phyloP scores from a whole-genome alignment of 2,329 filamentous ascomycete genomes.

The Aspergillus bombycis region DNA sequence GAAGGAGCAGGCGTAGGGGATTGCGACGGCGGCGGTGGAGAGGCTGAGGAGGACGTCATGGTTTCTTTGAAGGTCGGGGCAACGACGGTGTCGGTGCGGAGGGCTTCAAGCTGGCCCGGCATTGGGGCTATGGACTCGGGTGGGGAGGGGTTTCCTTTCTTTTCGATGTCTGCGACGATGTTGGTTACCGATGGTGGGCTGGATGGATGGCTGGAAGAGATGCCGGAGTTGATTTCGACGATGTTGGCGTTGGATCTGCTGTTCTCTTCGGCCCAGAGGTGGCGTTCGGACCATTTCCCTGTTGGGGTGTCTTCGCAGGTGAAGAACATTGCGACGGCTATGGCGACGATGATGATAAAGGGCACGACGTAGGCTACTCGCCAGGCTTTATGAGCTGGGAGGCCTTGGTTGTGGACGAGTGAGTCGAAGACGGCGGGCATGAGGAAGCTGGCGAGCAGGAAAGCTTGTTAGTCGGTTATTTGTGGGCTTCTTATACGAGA shows the following conservation, averaged over 20 bases:
- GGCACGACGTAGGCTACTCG: constrained; percentile 83
- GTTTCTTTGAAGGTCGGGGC: constrained; percentile 66
- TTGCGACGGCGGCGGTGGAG: constrained; percentile 56
- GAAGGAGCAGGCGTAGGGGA: constrained; percentile 64
- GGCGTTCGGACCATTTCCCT: constrained; percentile 77
- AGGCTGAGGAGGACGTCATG: constrained; percentile 64
- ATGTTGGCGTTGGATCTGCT: constrained; percentile 29
- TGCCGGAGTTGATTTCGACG: constrained; percentile 32
- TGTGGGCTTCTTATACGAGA: neutral
- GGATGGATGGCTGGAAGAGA: constrained; percentile 25
- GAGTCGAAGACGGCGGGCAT: constrained; percentile 91
- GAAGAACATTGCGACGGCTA: constrained; percentile 70
- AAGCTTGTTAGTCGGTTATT: constrained; percentile 6
- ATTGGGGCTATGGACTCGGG: constrained; percentile 45
- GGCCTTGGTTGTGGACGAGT: constrained; percentile 61
- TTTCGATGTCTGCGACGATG: constrained; percentile 33
- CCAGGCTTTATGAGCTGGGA: constrained; percentile 74
- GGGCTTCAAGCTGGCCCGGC: constrained; percentile 52
- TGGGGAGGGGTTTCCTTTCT: constrained; percentile 32
- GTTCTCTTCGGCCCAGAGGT: constrained; percentile 56
- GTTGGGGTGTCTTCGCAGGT: constrained; percentile 81
- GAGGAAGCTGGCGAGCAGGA: constrained; percentile 59
- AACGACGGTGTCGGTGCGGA: constrained; percentile 62
- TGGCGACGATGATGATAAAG: constrained; percentile 71
- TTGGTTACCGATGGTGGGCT: constrained; percentile 30